These are phyloP conservation scores for Penicillium aurantiogriseum DNA, from an alignment of 2,329 filamentous ascomycete species.

Conservation along the genomic window DNA sequence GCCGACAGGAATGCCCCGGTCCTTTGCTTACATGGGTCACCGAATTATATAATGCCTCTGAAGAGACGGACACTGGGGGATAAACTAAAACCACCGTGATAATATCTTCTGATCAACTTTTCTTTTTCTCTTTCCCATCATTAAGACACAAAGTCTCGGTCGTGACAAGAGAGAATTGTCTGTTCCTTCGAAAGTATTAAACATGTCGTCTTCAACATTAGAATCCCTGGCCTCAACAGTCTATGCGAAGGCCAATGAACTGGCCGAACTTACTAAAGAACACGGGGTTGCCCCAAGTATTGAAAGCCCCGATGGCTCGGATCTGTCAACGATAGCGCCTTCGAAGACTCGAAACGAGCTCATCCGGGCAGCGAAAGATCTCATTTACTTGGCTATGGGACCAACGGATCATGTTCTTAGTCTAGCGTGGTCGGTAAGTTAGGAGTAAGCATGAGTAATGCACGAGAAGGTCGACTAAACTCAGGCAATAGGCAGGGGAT, in stretches of 20 bases:
- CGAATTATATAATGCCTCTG: no score
- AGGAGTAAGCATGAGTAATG: no score
- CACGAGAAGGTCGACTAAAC: no score
- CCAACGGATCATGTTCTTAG: background rate
- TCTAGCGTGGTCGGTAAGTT: background rate
- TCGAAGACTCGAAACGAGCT: background rate
- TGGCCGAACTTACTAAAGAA: background rate
- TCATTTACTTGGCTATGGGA: background rate
- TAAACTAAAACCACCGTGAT: no score
- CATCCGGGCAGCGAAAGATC: background rate
- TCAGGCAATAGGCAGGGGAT: background rate
- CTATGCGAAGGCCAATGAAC: background rate
- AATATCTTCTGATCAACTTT: no score
- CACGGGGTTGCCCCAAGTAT: background rate
- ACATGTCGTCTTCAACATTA: background rate
- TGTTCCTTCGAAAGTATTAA: background rate
- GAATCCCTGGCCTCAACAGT: background rate
- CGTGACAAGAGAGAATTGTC: no score
- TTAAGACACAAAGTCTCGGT: no score
- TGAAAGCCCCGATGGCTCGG: background rate
- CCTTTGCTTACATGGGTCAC: no score
- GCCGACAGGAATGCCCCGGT: background rate
- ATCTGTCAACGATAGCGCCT: background rate
- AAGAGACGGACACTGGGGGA: no score
- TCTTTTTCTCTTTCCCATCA: no score